Evolutionary conservation across 106 monocot species (phyloP).

Genomic region (Hemerocallis citrina): DNA sequence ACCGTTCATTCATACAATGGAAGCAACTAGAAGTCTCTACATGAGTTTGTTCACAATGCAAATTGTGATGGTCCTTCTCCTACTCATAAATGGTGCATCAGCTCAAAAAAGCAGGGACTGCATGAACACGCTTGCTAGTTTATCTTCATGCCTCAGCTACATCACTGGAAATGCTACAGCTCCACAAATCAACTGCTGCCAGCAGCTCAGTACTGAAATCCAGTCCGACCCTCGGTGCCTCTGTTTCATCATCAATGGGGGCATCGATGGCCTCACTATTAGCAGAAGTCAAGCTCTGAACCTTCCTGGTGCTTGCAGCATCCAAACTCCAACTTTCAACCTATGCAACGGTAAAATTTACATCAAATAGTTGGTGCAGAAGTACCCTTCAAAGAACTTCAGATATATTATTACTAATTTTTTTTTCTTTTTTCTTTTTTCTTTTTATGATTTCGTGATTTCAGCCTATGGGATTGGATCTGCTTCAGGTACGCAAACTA

Average conservation of each 20-base stretch:
- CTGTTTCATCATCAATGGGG: background rate
- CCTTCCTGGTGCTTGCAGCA: conserved; percentile 25
- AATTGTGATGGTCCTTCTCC: too few relatives aligned
- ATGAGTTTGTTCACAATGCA: too few relatives aligned
- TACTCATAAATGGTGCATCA: too few relatives aligned
- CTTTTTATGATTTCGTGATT: too few relatives aligned
- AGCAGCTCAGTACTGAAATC: background rate
- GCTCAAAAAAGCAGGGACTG: background rate
- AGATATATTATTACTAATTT: too few relatives aligned
- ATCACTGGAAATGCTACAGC: background rate
- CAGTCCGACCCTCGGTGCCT: background rate
- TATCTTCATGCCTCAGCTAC: background rate
- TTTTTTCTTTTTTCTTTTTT: too few relatives aligned
- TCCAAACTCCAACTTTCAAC: conserved; percentile 20
- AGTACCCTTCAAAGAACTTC: too few relatives aligned
- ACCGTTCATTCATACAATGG: too few relatives aligned
- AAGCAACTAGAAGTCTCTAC: too few relatives aligned
- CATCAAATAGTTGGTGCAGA: background rate
- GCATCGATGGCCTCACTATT: too few relatives aligned
- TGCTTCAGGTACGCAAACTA: too few relatives aligned
- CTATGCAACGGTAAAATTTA: conserved; percentile 20
- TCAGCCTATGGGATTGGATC: too few relatives aligned
- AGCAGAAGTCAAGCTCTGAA: conserved; percentile 18
- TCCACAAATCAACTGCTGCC: background rate
- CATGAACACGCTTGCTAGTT: background rate